A percentile compares a stretch with the other conserved stretches of the same genome.
Evolutionary conservation across 805 yeast genomes (phyloP).

Genomic region (Metschnikowia noctiluminum): DNA sequence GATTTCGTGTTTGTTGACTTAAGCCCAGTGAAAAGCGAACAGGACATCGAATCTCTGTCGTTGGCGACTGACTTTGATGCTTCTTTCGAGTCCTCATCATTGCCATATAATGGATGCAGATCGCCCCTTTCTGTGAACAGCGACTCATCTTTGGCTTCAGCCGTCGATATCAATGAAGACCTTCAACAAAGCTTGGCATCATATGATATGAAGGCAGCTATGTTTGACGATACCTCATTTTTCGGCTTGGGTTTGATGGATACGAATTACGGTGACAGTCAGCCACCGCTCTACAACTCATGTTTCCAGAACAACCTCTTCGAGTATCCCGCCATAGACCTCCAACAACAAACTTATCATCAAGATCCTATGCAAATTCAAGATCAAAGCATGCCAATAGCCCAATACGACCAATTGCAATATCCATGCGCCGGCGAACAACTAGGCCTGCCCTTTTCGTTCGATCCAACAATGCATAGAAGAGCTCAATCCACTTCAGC

Average conservation of each 20-base stretch:
- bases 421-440: not conserved
- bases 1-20: conserved; percentile 46
- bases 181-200: conserved; percentile 2
- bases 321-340: not conserved
- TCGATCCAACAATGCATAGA: conserved; percentile 14
- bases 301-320: conserved; percentile 1
- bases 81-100: conserved; percentile 15
- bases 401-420: not conserved
- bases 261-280: conserved; percentile 11
- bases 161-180: conserved; percentile 4
- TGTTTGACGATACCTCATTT: conserved; percentile 10
- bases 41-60: conserved; percentile 20
- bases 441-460: conserved; percentile 1
- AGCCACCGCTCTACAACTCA: not conserved
- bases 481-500: conserved; percentile 28
- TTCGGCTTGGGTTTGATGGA: conserved; percentile 32
- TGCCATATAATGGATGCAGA: conserved; percentile 4
- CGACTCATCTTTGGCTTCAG: conserved; percentile 2
- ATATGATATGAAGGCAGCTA: conserved; percentile 5
- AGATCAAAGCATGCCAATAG: not conserved
- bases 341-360: not conserved
- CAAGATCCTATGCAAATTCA: not conserved
- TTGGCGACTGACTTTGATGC: conserved; percentile 20
- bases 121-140: conserved; percentile 13
- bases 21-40: conserved; percentile 36